Evolutionary conservation across 768 basidiomycete species (phyloP), one percentile per base, ranked within the genome.

Genomic region (Serendipita indica): DNA sequence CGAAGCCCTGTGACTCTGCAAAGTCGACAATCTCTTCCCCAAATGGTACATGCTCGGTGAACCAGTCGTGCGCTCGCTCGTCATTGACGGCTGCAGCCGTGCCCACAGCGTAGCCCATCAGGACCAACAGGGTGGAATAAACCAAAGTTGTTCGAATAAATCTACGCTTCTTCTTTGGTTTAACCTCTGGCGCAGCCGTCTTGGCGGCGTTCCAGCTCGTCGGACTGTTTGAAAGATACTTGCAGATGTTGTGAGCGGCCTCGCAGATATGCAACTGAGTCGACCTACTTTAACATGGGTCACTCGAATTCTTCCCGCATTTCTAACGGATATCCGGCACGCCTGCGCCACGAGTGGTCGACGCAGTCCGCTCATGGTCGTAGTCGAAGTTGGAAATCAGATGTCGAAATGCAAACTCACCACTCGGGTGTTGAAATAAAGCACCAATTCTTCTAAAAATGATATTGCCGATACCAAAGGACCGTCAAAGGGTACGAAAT

Each of bases 101-200:
- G 70, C 89, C 89, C 56, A 83, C 81, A 60, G 83, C 72, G 75
- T 92, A 94, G 74, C 91, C 90, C 16, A 82, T 80, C 49, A 83
- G 79, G 16, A 80, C 79, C 20, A 81, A 75, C 7, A 80, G 75
- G 39, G 83, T 71, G 14, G 87, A 82, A 58, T 84, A 81, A 70
- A 83, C 73, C 32, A 93, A 67, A 57, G 89, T 70, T 57, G 72
- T 75, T 59, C 81, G 77, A 45, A 88, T 70, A 58, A 81, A 60
- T 52, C 71, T 69, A 62, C 72, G 79, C 67, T 77, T 77, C 70
- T 80, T 81, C 67, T 76, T 75, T 5, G 79, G 76, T 6, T 65
- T 28, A 13, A 63, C 57, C 25, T 65, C 37, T 20, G 64, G 54
- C 7, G 64, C 58, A 25, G 71, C 39, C 33, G 67, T 60, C 63